Conservation (phyloP, 2,329 filamentous ascomycete genomes). For the Paecilomyces fulvus region DNA sequence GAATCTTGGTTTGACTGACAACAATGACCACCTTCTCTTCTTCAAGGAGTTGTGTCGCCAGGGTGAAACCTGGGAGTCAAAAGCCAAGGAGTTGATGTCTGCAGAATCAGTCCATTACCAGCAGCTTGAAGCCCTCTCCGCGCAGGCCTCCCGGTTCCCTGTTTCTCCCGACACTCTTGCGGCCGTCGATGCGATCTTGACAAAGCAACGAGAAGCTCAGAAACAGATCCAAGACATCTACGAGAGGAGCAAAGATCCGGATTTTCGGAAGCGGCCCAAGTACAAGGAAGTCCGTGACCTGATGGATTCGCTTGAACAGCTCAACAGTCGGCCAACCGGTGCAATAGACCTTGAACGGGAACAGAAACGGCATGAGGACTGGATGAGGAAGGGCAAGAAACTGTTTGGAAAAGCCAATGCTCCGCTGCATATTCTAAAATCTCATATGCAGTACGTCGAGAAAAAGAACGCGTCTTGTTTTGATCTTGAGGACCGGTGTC, state of each 20-base stretch:
- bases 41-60: slow-evolving; percentile 67
- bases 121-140: slow-evolving; percentile 83
- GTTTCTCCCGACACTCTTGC: slow-evolving; percentile 74
- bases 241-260: slow-evolving; percentile 63
- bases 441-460: slow-evolving; percentile 87
- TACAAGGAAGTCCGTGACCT: slow-evolving; percentile 88
- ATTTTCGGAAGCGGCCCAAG: slow-evolving; percentile 71
- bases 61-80: slow-evolving; percentile 83
- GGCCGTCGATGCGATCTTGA: slow-evolving; percentile 81
- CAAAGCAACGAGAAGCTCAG: slow-evolving; percentile 92
- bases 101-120: slow-evolving; percentile 88
- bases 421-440: slow-evolving; percentile 87
- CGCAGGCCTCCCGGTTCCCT: slow-evolving; percentile 70
- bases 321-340: slow-evolving; percentile 86
- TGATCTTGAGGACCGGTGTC: slow-evolving; percentile 78
- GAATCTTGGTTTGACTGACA: slow-evolving; percentile 67
- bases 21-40: slow-evolving; percentile 69
- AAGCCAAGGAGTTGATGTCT: slow-evolving; percentile 86
- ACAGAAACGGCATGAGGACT: slow-evolving; percentile 91
- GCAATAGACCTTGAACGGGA: slow-evolving; percentile 91
- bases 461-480: slow-evolving; percentile 88
- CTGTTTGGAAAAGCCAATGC: slow-evolving; percentile 97
- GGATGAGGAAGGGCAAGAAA: slow-evolving; percentile 98
- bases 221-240: slow-evolving; percentile 76
- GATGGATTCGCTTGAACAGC: slow-evolving; percentile 74